Evolutionary conservation across 371 early-diverging fungal genomes (phyloP), one percentile per base, ranked within the genome.

Genomic region (Mucor ambiguus): DNA sequence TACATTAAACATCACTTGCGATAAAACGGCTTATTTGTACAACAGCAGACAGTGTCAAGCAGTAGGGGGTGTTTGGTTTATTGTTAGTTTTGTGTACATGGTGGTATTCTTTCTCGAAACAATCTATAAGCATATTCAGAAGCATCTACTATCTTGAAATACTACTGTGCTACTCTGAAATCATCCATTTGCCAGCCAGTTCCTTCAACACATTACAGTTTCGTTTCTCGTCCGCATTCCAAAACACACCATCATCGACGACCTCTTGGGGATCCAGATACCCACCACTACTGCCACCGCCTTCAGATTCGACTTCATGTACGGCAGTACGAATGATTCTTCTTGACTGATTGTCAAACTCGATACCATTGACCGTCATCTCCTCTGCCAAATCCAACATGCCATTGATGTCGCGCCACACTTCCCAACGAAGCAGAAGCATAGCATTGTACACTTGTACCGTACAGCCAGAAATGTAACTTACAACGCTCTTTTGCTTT

Each of bases 401-500:
- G 2, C 80, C 82, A 58, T 76, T 64, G 0, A 80, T 56, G 62
- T 82, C 82, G 22, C 72, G 58, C 78, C 76, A 80, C 1, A 65
- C 18, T 32, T 73, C 52, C 80, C 80, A 80, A 37, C 78, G 74
- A 29, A 78, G 54, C 20, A 49, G 54, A 10, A 83, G 46, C 41
- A 79, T 61, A 0, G 72, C 54, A 61, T 83, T 78, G 29, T 83
- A 83, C 10, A 73, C 79, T 2, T 73, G 61, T 0, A 67, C 58
- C 8, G 79, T 83, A 41, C 83, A 83, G 11, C 83, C 83, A 11
- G 43, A 28, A 6, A 83, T 67, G 37, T 83, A 83, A 29, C 83
- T 83, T 10, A 59, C 52, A 1, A 79, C 41, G 35, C 80, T 78
- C 29, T 68, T 64, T 12, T 44, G 11, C 58, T 83, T 83, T 30